A percentile compares a stretch with the other conserved stretches of the same genome.
Conservation (phyloP, 257 asterid species). For the Solanum chiquidenum region DNA sequence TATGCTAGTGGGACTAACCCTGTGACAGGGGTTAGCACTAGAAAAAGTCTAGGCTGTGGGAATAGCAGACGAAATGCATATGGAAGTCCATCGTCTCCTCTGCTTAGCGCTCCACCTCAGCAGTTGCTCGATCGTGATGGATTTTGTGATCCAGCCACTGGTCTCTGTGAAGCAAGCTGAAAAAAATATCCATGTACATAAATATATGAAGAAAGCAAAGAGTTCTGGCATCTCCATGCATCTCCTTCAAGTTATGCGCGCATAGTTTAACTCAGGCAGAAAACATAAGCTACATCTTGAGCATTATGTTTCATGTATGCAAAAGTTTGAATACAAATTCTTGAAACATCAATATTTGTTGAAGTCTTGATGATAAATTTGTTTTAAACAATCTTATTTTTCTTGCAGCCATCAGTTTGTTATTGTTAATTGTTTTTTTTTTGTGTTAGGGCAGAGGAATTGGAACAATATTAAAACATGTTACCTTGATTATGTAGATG, state of each 20-base stretch:
- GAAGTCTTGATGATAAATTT: background rate
- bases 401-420: background rate
- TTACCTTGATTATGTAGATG: background rate
- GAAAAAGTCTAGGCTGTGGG: slow-evolving; percentile 94
- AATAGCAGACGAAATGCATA: slow-evolving; percentile 80
- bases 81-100: slow-evolving; percentile 91
- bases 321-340: background rate
- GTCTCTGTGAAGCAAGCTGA: slow-evolving; percentile 54
- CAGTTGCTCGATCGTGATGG: slow-evolving; percentile 89
- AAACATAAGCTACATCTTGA: background rate
- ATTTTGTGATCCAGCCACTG: slow-evolving; percentile 69
- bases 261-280: background rate
- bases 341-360: background rate
- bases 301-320: background rate
- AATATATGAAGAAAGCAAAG: background rate
- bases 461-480: background rate
- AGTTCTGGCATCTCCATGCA: background rate
- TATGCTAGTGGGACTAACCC: slow-evolving; percentile 91
- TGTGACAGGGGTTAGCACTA: slow-evolving; percentile 74
- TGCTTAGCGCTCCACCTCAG: slow-evolving; percentile 85
- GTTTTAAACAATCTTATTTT: background rate
- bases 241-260: background rate
- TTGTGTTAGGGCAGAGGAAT: background rate
- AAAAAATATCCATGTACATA: background rate
- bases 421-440: background rate